Conservation (phyloP, 106 monocot species). For the Apostasia ramifera region DNA sequence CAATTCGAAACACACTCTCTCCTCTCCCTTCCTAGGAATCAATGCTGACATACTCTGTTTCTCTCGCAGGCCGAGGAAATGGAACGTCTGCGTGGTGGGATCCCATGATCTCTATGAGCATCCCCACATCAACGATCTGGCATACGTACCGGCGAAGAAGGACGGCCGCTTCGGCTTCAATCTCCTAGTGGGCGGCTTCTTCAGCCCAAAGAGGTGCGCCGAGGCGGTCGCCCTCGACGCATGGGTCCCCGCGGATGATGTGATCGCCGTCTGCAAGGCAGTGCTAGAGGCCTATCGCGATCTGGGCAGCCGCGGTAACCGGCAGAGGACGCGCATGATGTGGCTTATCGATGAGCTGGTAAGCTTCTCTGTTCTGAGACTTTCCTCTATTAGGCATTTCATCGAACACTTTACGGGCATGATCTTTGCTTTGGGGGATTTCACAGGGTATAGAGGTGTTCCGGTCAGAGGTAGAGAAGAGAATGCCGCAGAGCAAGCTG, state of each 20-base stretch:
- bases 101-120: slow-evolving; percentile 96
- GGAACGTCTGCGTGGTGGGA: slow-evolving; percentile 91
- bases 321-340: slow-evolving; percentile 98
- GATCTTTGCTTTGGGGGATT: background rate
- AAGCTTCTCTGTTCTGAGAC: slow-evolving; percentile 10
- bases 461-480: slow-evolving; percentile 69
- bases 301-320: slow-evolving; percentile 77
- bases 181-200: slow-evolving; percentile 86
- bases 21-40: background rate
- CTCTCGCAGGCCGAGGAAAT: slow-evolving; percentile 76
- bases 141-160: slow-evolving; percentile 89
- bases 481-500: slow-evolving; percentile 59
- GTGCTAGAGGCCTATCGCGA: slow-evolving; percentile 82
- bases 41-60: background rate
- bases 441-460: slow-evolving; percentile 77
- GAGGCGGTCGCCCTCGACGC: slow-evolving; percentile 91
- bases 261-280: slow-evolving; percentile 66
- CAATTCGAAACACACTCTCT: background rate
- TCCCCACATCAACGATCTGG: slow-evolving; percentile 95
- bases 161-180: slow-evolving; percentile 85
- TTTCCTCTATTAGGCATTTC: background rate
- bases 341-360: slow-evolving; percentile 98
- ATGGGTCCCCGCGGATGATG: slow-evolving; percentile 67
- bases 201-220: slow-evolving; percentile 89
- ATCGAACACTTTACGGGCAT: background rate